Percentiles rank a stretch among this genome's conserved stretches.
Evolutionary conservation across 441 rosid species (phyloP).

Genomic region (Manihot esculenta): DNA sequence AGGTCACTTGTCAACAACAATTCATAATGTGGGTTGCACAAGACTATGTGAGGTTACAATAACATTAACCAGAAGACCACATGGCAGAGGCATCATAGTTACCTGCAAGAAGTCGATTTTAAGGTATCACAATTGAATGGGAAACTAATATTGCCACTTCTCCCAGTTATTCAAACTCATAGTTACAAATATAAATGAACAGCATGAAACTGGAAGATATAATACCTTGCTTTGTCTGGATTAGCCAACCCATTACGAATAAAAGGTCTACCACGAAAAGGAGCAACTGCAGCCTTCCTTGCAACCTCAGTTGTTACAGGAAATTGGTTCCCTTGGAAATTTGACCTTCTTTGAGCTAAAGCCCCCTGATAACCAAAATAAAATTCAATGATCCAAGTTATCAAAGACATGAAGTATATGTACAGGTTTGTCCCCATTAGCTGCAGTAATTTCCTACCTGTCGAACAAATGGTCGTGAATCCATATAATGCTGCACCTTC

Average conservation of each 20-base stretch:
- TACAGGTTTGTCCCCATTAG: neutral
- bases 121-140: slow-evolving; percentile 4
- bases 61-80: slow-evolving; percentile 37
- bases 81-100: slow-evolving; percentile 40
- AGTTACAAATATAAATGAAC: neutral
- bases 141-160: slow-evolving; percentile 1
- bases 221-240: slow-evolving; percentile 69
- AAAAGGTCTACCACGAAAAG: slow-evolving; percentile 49
- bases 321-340: slow-evolving; percentile 62
- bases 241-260: slow-evolving; percentile 41
- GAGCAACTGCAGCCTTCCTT: slow-evolving; percentile 53
- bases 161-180: slow-evolving; percentile 1
- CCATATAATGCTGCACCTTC: slow-evolving; percentile 53
- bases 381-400: neutral
- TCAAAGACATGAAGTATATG: neutral
- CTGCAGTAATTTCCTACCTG: slow-evolving; percentile 48
- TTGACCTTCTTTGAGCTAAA: slow-evolving; percentile 73
- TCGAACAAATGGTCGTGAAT: slow-evolving; percentile 68
- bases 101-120: slow-evolving; percentile 43
- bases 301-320: slow-evolving; percentile 62
- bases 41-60: slow-evolving; percentile 29
- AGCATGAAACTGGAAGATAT: neutral
- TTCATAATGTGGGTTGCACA: slow-evolving; percentile 24
- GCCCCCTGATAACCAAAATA: slow-evolving; percentile 52
- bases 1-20: slow-evolving; percentile 30